These are phyloP conservation scores for Inonotus obliquus DNA, from an alignment of 1,284 basidiomycete species.

Conservation along the genomic window DNA sequence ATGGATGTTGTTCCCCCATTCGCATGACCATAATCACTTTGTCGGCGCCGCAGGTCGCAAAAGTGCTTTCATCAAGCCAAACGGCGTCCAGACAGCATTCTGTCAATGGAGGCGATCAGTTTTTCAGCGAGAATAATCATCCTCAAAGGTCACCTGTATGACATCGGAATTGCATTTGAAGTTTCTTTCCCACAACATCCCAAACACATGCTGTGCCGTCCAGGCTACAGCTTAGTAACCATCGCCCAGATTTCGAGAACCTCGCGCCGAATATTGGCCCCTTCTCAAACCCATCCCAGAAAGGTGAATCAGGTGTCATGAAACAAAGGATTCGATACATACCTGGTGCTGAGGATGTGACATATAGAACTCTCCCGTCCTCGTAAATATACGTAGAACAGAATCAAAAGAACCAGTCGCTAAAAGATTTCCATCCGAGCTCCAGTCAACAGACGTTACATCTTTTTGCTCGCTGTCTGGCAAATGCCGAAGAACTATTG, in stretches of 20 bases:
- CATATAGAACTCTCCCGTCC: constrained; percentile 55
- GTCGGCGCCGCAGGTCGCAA: constrained; percentile 74
- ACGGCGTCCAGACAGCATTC: constrained; percentile 79
- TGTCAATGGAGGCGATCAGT: constrained; percentile 20
- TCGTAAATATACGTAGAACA: constrained; percentile 57
- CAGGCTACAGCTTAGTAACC: constrained; percentile 67
- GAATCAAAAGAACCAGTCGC: constrained; percentile 75
- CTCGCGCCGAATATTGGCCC: constrained; percentile 71
- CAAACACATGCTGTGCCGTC: constrained; percentile 74
- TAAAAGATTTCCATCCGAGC: constrained; percentile 60
- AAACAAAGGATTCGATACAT: constrained; percentile 22
- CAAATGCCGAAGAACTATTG: constrained; percentile 47
- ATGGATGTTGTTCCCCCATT: constrained; percentile 44
- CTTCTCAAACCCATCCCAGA: constrained; percentile 36
- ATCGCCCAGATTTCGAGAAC: constrained; percentile 66
- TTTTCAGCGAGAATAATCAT: not conserved
- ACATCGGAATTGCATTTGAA: constrained; percentile 56
- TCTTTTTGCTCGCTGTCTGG: constrained; percentile 47
- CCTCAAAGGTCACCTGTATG: constrained; percentile 50
- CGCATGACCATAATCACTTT: constrained; percentile 55
- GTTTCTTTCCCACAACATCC: constrained; percentile 60
- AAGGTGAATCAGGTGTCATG: constrained; percentile 23
- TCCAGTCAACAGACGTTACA: constrained; percentile 74
- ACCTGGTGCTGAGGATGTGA: constrained; percentile 61
- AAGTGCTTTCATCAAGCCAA: constrained; percentile 70